These are phyloP conservation scores for Yamadazyma conglobata DNA, from an alignment of 1,139 yeast species.

Conservation along the genomic window DNA sequence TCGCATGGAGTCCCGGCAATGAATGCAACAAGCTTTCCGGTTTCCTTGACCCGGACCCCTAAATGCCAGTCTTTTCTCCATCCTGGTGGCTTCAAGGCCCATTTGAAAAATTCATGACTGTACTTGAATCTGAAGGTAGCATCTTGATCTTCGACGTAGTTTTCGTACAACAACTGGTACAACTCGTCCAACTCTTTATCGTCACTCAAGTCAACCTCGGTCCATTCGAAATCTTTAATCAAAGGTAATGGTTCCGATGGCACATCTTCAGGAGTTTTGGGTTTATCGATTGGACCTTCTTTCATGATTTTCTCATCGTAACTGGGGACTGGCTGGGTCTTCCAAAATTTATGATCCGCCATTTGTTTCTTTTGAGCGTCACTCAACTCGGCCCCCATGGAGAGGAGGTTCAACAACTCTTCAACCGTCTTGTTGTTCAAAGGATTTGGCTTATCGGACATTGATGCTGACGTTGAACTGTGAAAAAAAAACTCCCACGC, in stretches of 20 bases:
- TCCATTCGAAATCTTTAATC: conserved; percentile 84
- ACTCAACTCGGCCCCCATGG: conserved; percentile 53
- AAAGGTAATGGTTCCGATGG: conserved; percentile 68
- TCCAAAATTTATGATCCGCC: conserved; percentile 96
- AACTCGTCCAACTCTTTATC: conserved; percentile 65
- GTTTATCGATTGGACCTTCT: conserved; percentile 81
- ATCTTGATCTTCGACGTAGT: conserved; percentile 92
- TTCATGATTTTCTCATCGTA: conserved; percentile 62
- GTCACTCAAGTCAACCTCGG: conserved; percentile 64
- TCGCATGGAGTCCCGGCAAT: conserved; percentile 86
- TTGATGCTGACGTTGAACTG: background rate
- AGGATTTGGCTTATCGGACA: conserved; percentile 12
- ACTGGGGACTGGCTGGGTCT: conserved; percentile 89
- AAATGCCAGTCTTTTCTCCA: conserved; percentile 88
- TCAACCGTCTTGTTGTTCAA: conserved; percentile 36
- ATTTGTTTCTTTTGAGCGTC: conserved; percentile 60
- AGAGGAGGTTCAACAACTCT: conserved; percentile 46
- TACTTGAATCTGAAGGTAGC: conserved; percentile 91
- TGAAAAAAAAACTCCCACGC: conserved; percentile 1
- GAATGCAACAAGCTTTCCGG: conserved; percentile 81
- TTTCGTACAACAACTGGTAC: conserved; percentile 74
- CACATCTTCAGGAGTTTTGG: conserved; percentile 68
- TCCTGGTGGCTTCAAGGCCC: conserved; percentile 97
- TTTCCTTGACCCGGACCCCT: conserved; percentile 81
- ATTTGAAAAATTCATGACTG: conserved; percentile 74